Evolutionary conservation across 257 asterid species (phyloP), one percentile per base, ranked within the genome.

Genomic region (Ehretia macrophylla): DNA sequence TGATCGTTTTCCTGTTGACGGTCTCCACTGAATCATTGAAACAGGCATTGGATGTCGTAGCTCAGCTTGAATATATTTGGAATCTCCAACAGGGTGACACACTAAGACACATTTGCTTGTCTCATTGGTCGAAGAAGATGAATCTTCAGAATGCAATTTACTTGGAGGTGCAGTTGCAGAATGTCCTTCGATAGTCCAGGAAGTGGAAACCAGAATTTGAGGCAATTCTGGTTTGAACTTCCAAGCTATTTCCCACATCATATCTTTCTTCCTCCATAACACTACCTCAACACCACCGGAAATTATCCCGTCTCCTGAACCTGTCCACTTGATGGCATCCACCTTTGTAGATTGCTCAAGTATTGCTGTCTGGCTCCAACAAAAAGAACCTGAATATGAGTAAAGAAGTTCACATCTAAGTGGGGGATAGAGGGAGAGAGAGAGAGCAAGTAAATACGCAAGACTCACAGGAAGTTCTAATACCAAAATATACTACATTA

Each of bases 361-460:
- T 20, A 66, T 69, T 67, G 86, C 78, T 79, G 79, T 92, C 99
- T 88, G 97, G 84, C 96, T 85, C 99, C 99, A 92, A 89, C 90
- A 89, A 92, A 88, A 92, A 83, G 89, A 86, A 86, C 99, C 99
- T 92, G 99, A 77, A 88, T 88, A 85, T 88, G 95, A 92, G 97
- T 92, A 74, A 86, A 83, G 81, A 82, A 80, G 79, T 81, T 86
- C 83, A 81, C 70, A 72, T 60, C 60, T 73, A 69, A 77, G 71
- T 55, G 56, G 75, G 74, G 65, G 50, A 18, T 51, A 49, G 42
- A 58, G 59, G 46, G 64, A 35, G 61, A 52, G 53, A 38, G 10
- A 50, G 68, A 19, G 32, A 17, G 37, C 8, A 55, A 51, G 9
- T 32, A 32, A 40, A 52, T 16, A 53, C 20, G 40, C 57, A 40